Percentiles rank a stretch among this genome's conserved stretches.
These are phyloP conservation scores for Tremella yokohamensis DNA, from an alignment of 768 basidiomycete species.

Conservation along the genomic window DNA sequence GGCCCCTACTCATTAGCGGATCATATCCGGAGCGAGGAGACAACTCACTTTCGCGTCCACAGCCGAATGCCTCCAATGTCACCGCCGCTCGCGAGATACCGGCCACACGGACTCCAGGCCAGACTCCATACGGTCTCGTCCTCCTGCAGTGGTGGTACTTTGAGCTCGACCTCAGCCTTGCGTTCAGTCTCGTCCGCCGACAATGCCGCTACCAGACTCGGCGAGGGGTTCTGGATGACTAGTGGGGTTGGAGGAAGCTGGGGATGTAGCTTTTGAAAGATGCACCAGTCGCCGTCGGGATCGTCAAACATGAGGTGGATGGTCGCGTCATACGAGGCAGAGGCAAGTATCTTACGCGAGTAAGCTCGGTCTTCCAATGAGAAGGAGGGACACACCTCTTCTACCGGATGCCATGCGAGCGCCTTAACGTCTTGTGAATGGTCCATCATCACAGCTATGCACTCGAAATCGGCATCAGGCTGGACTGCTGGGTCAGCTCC, in stretches of 20 bases:
- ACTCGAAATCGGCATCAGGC: slow-evolving; percentile 90
- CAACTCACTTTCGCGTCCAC: slow-evolving; percentile 62
- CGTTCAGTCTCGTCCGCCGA: slow-evolving; percentile 13
- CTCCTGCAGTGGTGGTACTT: slow-evolving; percentile 44
- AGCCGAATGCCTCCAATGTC: slow-evolving; percentile 80
- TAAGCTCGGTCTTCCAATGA: background rate
- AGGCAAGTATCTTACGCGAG: slow-evolving; percentile 74
- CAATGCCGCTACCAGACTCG: background rate
- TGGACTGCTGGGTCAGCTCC: slow-evolving; percentile 59
- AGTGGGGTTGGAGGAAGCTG: slow-evolving; percentile 33
- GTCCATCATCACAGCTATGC: slow-evolving; percentile 92
- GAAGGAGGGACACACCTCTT: slow-evolving; percentile 64
- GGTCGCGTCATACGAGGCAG: slow-evolving; percentile 93
- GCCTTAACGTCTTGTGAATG: slow-evolving; percentile 95
- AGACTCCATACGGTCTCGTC: slow-evolving; percentile 84
- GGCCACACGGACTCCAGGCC: slow-evolving; percentile 70
- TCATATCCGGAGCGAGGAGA: background rate
- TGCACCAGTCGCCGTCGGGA: slow-evolving; percentile 90
- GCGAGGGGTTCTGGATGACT: slow-evolving; percentile 14
- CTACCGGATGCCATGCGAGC: slow-evolving; percentile 88
- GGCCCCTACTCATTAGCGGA: slow-evolving; percentile 19
- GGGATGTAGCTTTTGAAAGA: slow-evolving; percentile 65
- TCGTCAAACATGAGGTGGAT: slow-evolving; percentile 92
- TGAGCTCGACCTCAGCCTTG: slow-evolving; percentile 24
- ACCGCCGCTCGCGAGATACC: slow-evolving; percentile 79